Evolutionary conservation across 495 filamentous ascomycete species (phyloP), one percentile per base, ranked within the genome.

Genomic region (Chaetomium fimeti): DNA sequence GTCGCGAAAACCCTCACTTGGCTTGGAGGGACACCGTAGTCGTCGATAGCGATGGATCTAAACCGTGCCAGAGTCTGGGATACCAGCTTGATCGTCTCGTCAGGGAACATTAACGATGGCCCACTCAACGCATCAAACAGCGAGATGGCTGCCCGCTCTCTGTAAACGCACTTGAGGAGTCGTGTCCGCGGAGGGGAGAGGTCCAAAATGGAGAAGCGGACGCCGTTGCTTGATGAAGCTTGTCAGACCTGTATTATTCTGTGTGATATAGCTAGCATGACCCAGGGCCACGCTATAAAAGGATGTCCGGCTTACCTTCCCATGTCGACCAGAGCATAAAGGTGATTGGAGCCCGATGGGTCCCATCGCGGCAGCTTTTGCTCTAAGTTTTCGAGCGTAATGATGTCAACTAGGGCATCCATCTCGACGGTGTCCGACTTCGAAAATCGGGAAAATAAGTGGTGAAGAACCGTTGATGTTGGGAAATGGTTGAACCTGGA

Each of bases 181-280:
- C 93, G 87, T 18, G 88, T 78, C 4, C 79, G 85, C 2, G 88
- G 85, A 9, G 87, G 85, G 2, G 87, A 83, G 36, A 97, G 83
- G 61, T 91, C 85, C 11, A 92, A 89, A 64, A 97, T 91, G 11
- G 90, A 93, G 79, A 96, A 96, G 51, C 93, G 92, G 68, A 97
- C 93, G 64, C 92, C 93, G 83, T 97, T 97, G 79, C 93, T 96
- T 68, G 47, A n/a, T 28, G 47, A 60, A 15, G 62, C 27, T 2
- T 29, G 62, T 65, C 64, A 68, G 66, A 65, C 15, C 42, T 13
- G 27, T 18, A 1, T 58, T 20, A 11, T 27, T 42, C 22, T 28
- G 42, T 27, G 38, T 16, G 29, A 45, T 28, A 67, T 22, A 36
- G 49, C 42, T 36, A 5, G 27, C 16, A 43, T 38, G n/a, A 18